Percentiles rank a stretch among this genome's conserved stretches.
These are phyloP conservation scores for Mucor saturninus DNA, from an alignment of 371 early-diverging fungal species.

Conservation along the genomic window DNA sequence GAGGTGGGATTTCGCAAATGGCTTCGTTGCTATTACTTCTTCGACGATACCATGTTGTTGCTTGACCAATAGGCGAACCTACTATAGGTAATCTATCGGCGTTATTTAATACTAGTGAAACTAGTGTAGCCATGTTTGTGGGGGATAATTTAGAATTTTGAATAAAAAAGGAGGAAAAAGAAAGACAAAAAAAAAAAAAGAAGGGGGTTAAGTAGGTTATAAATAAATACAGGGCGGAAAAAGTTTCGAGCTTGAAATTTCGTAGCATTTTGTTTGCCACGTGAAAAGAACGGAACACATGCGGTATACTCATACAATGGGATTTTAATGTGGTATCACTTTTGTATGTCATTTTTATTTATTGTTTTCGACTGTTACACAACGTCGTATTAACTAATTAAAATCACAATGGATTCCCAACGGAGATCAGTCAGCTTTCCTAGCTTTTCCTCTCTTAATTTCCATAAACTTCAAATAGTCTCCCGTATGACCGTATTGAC, in stretches of 20 bases:
- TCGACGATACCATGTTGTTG: slow-evolving; percentile 27
- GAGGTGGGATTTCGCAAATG: slow-evolving; percentile 26
- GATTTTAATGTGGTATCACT: no score
- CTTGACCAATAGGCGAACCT: slow-evolving; percentile 32
- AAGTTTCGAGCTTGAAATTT: not conserved
- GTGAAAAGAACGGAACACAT: slow-evolving; percentile 3
- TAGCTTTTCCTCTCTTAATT: no score
- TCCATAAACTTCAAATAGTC: no score
- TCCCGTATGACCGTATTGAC: no score
- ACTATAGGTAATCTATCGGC: slow-evolving; percentile 41
- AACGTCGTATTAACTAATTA: no score
- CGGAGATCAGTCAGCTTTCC: no score
- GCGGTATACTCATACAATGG: not conserved
- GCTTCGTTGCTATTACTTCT: slow-evolving; percentile 13
- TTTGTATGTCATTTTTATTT: no score
- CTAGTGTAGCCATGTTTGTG: slow-evolving; percentile 23
- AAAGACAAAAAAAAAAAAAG: slow-evolving; percentile 1
- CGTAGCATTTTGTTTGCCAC: slow-evolving; percentile 5
- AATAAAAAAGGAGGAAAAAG: not conserved
- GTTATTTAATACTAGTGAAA: slow-evolving; percentile 36
- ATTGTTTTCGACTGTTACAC: no score
- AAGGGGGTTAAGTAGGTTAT: not conserved
- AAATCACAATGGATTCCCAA: no score
- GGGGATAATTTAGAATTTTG: not conserved
- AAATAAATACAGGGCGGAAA: not conserved